Evolutionary conservation across 495 filamentous ascomycete species (phyloP).

Genomic region (Xanthoparmelia taractica): DNA sequence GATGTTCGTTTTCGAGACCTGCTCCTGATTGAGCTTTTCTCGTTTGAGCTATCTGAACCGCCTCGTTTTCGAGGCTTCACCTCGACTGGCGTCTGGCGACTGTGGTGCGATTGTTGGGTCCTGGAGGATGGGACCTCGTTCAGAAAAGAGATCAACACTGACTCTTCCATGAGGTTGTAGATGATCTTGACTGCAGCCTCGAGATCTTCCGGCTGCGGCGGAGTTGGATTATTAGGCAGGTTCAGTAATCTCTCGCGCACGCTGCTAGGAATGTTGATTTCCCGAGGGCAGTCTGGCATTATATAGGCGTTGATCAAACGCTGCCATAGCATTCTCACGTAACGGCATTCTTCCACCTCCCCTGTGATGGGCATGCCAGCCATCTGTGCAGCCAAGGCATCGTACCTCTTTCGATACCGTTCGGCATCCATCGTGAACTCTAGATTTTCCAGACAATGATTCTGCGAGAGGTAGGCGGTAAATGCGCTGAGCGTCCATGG

Average conservation of each 20-base stretch:
- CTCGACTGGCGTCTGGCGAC: slow-evolving; percentile 24
- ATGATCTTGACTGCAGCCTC: slow-evolving; percentile 87
- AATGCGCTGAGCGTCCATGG: slow-evolving; percentile 93
- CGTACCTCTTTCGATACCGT: slow-evolving; percentile 74
- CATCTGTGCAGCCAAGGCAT: slow-evolving; percentile 43
- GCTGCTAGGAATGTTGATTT: slow-evolving; percentile 85
- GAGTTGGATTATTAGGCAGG: slow-evolving; percentile 49
- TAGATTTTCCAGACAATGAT: slow-evolving; percentile 93
- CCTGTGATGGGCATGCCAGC: slow-evolving; percentile 36
- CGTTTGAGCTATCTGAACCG: slow-evolving; percentile 28
- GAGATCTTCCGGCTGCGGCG: slow-evolving; percentile 69
- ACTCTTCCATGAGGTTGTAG: slow-evolving; percentile 95
- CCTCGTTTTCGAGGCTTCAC: slow-evolving; percentile 25
- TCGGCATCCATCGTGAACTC: slow-evolving; percentile 96
- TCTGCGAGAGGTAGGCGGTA: slow-evolving; percentile 94
- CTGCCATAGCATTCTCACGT: slow-evolving; percentile 66
- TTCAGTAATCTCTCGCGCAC: slow-evolving; percentile 74
- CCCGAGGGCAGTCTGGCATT: slow-evolving; percentile 56
- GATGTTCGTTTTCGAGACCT: slow-evolving; percentile 38
- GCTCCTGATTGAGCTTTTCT: slow-evolving; percentile 22
- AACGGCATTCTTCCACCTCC: slow-evolving; percentile 54
- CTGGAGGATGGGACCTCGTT: slow-evolving; percentile 45
- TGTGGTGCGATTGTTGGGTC: slow-evolving; percentile 32
- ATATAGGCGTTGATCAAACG: slow-evolving; percentile 49
- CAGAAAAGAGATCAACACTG: slow-evolving; percentile 75